These are phyloP conservation scores for Asclepias syriaca DNA, from an alignment of 257 asterid genomes.

Conservation along the genomic window DNA sequence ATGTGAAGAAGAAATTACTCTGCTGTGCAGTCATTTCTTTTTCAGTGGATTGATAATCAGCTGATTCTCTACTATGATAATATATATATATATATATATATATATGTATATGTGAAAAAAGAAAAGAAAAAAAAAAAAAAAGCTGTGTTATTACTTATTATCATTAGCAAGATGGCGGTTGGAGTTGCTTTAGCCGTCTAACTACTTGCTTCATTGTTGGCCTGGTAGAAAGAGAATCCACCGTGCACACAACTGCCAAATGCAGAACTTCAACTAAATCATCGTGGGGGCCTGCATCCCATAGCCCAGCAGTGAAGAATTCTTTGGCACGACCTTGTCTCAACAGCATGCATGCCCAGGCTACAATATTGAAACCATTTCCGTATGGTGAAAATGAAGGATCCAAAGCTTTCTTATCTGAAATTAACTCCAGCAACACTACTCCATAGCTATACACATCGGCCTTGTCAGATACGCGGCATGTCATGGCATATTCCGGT, in stretches of 20 bases:
- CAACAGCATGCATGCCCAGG: constrained; percentile 89
- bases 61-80: not conserved
- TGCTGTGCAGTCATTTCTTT: constrained; percentile 16
- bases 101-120: too few species aligned
- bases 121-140: too few species aligned
- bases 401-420: constrained; percentile 85
- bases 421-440: constrained; percentile 75
- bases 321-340: constrained; percentile 77
- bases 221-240: constrained; percentile 64
- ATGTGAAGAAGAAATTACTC: constrained; percentile 12
- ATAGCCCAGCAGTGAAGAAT: constrained; percentile 72
- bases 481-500: constrained; percentile 89
- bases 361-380: constrained; percentile 81
- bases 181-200: constrained; percentile 79
- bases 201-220: constrained; percentile 93
- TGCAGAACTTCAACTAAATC: constrained; percentile 81
- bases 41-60: constrained; percentile 12
- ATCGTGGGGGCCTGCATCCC: constrained; percentile 89
- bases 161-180: constrained; percentile 68
- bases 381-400: constrained; percentile 89
- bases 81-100: not conserved
- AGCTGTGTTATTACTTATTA: not conserved
- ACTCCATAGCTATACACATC: constrained; percentile 94
- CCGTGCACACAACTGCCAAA: constrained; percentile 78
- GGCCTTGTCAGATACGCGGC: constrained; percentile 93